A percentile compares a stretch with the other conserved stretches of the same genome.
Conservation (phyloP, 176 grass and related monocot genomes). For the Stipa capillata region DNA sequence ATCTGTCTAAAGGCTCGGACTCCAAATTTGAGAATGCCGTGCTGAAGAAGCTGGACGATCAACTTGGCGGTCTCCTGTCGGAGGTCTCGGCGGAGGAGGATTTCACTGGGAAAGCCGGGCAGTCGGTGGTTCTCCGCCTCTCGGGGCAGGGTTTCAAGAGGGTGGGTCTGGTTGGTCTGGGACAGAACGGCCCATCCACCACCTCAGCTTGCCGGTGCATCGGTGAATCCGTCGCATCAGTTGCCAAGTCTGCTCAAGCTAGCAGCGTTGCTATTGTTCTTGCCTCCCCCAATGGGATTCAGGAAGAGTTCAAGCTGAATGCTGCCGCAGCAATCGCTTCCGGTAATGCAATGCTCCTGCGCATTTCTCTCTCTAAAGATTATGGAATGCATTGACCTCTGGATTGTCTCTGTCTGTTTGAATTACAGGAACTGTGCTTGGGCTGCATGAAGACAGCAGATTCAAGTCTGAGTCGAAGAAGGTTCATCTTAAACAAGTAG, state of each 20-base stretch:
- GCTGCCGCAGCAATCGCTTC: constrained; percentile 71
- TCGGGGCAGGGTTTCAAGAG: constrained; percentile 81
- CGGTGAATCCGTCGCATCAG: constrained; percentile 56
- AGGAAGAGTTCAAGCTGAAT: constrained; percentile 46
- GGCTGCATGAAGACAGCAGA: constrained; percentile 78
- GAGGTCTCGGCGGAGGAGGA: constrained; percentile 81
- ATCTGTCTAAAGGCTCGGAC: constrained; percentile 61
- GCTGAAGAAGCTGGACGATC: constrained; percentile 63
- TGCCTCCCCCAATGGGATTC: constrained; percentile 44
- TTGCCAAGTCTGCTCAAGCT: constrained; percentile 83
- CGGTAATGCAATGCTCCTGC: constrained; percentile 24
- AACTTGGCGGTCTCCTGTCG: constrained; percentile 59
- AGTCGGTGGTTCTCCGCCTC: constrained; percentile 71
- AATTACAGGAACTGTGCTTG: constrained; percentile 65
- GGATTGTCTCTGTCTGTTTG: background rate
- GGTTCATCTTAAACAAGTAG: constrained; percentile 68
- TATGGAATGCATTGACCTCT: background rate
- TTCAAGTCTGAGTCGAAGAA: constrained; percentile 91
- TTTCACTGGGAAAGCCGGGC: constrained; percentile 78
- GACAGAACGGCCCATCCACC: constrained; percentile 47
- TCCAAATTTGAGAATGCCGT: constrained; percentile 78
- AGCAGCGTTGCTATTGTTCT: constrained; percentile 56
- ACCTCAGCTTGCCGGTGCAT: constrained; percentile 41
- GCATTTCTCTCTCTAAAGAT: background rate
- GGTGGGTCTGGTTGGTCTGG: constrained; percentile 66